Percentiles rank a stretch among this genome's conserved stretches.
These are phyloP conservation scores for Rhizopus arrhizus DNA, from an alignment of 371 early-diverging fungal genomes.

Conservation along the genomic window DNA sequence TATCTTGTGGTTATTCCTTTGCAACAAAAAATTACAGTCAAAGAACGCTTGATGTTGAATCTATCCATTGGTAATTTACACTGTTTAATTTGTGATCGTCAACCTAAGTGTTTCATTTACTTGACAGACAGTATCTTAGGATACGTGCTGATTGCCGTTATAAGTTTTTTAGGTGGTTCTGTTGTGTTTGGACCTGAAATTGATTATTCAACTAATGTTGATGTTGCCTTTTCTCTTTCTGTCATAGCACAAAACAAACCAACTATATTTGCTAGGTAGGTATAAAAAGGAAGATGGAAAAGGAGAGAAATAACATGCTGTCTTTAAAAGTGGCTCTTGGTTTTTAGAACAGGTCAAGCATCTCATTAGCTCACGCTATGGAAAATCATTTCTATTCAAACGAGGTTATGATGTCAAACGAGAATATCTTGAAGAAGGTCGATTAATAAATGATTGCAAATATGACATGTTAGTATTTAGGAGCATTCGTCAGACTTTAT, in stretches of 20 bases:
- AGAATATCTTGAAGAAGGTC: slow-evolving; percentile 43
- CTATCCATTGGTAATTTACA: slow-evolving; percentile 38
- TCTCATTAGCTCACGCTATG: slow-evolving; percentile 41
- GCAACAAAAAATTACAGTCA: slow-evolving; percentile 40
- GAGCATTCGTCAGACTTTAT: slow-evolving; percentile 57
- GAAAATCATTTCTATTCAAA: slow-evolving; percentile 49
- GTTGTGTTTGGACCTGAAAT: slow-evolving; percentile 74
- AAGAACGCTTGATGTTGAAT: slow-evolving; percentile 45
- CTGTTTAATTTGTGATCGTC: too few relatives aligned
- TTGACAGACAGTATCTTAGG: slow-evolving; percentile 43
- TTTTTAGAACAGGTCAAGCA: slow-evolving; percentile 39
- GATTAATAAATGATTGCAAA: slow-evolving; percentile 46
- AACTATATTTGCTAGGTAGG: slow-evolving; percentile 63
- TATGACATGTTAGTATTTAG: slow-evolving; percentile 57
- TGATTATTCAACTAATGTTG: slow-evolving; percentile 53
- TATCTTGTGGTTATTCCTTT: slow-evolving; percentile 46
- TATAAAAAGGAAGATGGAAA: background rate
- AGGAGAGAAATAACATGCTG: background rate
- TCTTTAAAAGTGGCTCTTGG: slow-evolving; percentile 14
- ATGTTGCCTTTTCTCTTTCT: slow-evolving; percentile 21
- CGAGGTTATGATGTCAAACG: slow-evolving; percentile 43
- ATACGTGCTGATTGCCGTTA: slow-evolving; percentile 28
- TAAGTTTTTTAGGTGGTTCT: slow-evolving; percentile 60
- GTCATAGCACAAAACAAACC: slow-evolving; percentile 66
- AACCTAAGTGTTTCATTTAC: background rate